Base-by-base conservation (phyloP, 768 basidiomycete genomes). In the Tricholomella constricta region DNA sequence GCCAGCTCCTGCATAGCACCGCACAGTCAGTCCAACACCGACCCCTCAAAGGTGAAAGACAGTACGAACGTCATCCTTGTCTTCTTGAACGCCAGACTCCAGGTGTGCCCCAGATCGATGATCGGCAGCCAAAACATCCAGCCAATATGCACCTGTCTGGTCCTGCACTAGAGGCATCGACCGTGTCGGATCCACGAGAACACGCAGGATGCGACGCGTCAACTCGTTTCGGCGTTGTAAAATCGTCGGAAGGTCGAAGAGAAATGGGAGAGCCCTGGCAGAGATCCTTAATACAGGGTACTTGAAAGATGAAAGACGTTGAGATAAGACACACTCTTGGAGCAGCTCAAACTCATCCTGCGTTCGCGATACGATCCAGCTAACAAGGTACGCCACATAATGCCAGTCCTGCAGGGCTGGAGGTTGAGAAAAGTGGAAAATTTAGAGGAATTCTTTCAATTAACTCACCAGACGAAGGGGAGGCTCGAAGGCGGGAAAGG, bases 181-280 rank as follows among this genome's bases (percentile, higher is more conserved):
- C 20, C 44, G 23, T 20, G 51, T 53, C 14, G 48, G 36, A 45
- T 61, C 52, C 41, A 47, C 38, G 11, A 56, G 56, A 34, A 62
- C 44, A 11, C 58, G 58, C 25, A 62, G 44, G 17, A 62, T 62
- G 26, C 58, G 61, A 44, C 58, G 61, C 14, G 53, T 54, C 34
- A 54, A 34, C 41, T 59, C 57, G 35, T 58, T 58, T 25, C 56
- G 26, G 17, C 40, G 56, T 15, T 51, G 51, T 25, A 50, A 45
- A 3, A 43, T 26, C n/a, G 52, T 55, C 11, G 43, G 27, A 9
- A 55, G 25, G 22, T 49, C 36, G n/a, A 48, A 48, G 2, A 60
- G 32, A 36, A 53, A 59, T 2, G 45, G 45, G 10, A 60, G 56
- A 34, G 41, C 50, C 34, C 58, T 62, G 19, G 14, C 12, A 44